Percentiles rank a stretch among this genome's conserved stretches.
Evolutionary conservation across 768 basidiomycete species (phyloP).

Genomic region (Boletales sp.): DNA sequence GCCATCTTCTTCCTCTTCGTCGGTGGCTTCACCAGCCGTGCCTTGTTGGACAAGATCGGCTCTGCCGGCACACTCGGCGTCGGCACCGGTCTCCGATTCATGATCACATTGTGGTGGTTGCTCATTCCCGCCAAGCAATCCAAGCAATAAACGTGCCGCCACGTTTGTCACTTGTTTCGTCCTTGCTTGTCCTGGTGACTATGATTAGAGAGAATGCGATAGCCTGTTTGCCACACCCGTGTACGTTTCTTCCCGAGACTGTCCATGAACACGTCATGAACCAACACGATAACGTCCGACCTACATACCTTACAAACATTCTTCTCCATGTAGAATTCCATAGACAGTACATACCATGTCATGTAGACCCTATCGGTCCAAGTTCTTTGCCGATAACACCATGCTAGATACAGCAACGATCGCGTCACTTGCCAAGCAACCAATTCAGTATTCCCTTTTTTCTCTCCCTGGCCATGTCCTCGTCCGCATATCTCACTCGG

Average conservation of each 20-base stretch:
- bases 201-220: too few species aligned
- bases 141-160: slow-evolving; percentile 1
- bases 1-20: slow-evolving; percentile 68
- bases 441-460: slow-evolving; percentile 19
- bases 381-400: too few species aligned
- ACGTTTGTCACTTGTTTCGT: neutral
- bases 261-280: too few species aligned
- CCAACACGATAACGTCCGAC: too few species aligned
- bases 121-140: slow-evolving; percentile 44
- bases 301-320: slow-evolving; percentile 3
- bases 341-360: neutral
- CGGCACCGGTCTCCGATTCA: slow-evolving; percentile 56
- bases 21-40: slow-evolving; percentile 68
- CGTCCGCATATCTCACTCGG: slow-evolving; percentile 19
- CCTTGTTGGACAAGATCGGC: slow-evolving; percentile 57
- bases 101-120: slow-evolving; percentile 64
- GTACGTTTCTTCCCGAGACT: too few species aligned
- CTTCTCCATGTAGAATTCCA: neutral
- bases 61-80: slow-evolving; percentile 64
- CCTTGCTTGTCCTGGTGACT: too few species aligned
- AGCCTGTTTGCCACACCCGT: too few species aligned
- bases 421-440: slow-evolving; percentile 14
- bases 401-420: neutral
- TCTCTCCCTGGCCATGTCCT: neutral
- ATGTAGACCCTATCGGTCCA: too few species aligned